A percentile compares a stretch with the other conserved stretches of the same genome.
These are phyloP conservation scores for Penicillium verrucosum DNA, from an alignment of 2,329 filamentous ascomycete species.

Conservation along the genomic window DNA sequence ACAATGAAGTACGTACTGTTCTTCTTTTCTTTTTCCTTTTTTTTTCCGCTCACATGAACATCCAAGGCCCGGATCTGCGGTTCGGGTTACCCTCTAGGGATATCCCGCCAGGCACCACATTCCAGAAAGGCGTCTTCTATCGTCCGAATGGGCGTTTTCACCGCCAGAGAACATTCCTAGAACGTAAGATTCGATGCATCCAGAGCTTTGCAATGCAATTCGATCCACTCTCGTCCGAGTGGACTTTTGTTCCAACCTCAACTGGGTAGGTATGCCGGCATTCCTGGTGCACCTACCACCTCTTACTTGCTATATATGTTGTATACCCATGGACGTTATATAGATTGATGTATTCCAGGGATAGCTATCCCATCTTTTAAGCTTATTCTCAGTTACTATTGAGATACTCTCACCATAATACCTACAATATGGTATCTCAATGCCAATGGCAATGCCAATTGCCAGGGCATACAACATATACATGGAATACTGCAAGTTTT, in stretches of 20 bases:
- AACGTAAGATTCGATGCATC: neutral
- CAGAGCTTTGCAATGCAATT: neutral
- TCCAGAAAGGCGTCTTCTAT: constrained; percentile 7
- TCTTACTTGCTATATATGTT: constrained; percentile 4
- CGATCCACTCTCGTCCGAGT: constrained; percentile 12
- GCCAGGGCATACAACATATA: neutral
- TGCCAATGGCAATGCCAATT: neutral
- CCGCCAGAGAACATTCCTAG: constrained; percentile 7
- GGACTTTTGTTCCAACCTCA: neutral
- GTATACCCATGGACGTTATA: neutral
- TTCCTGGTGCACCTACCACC: constrained; percentile 8
- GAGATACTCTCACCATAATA: too few species aligned
- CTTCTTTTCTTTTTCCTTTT: neutral
- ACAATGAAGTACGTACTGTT: neutral
- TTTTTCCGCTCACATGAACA: constrained; percentile 35
- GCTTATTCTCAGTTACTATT: neutral
- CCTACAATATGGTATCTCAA: neutral
- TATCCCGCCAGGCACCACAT: constrained; percentile 26
- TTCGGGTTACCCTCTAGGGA: constrained; percentile 34
- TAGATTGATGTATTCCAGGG: neutral
- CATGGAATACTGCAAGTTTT: constrained; percentile 3
- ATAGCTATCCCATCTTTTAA: too few species aligned
- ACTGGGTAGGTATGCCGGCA: constrained; percentile 11
- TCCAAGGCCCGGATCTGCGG: constrained; percentile 22
- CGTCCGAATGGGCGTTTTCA: constrained; percentile 15